phyloP scores from a whole-genome alignment of 2,329 filamentous ascomycete species.

The Fusarium zealandicum region DNA sequence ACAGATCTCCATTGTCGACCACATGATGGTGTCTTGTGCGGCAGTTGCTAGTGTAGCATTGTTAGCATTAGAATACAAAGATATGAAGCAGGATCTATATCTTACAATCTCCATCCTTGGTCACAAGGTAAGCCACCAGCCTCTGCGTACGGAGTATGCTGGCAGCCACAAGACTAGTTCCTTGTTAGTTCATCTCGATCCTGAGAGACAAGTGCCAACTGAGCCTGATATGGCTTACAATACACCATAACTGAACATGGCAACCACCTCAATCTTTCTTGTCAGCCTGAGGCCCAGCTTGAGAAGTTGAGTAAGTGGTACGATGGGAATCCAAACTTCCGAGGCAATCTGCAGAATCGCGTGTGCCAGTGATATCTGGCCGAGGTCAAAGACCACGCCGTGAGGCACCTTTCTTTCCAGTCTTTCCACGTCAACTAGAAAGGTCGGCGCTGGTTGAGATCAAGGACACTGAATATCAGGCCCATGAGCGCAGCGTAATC shows the following conservation, averaged over 20 bases:
- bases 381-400: no score
- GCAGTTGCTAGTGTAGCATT: not conserved
- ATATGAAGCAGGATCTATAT: accelerated
- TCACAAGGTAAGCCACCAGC: slow-evolving; percentile 8
- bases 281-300: not conserved
- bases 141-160: slow-evolving; percentile 7
- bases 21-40: not conserved
- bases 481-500: no score
- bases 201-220: not conserved
- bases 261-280: slow-evolving; percentile 8
- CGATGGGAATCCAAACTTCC: slow-evolving; percentile 14
- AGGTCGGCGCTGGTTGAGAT: no score
- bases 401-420: no score
- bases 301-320: slow-evolving; percentile 1
- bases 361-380: not conserved
- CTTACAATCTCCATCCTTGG: slow-evolving; percentile 3
- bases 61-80: no score
- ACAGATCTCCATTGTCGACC: slow-evolving; percentile 1
- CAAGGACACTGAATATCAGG: no score
- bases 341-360: slow-evolving; percentile 1
- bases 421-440: no score
- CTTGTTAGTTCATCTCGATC: not conserved
- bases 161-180: slow-evolving; percentile 9
- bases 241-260: slow-evolving; percentile 23
- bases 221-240: not conserved